A percentile compares a stretch with the other conserved stretches of the same genome.
phyloP scores from a whole-genome alignment of 129 eudicot genomes.

The Artemisia argyi region DNA sequence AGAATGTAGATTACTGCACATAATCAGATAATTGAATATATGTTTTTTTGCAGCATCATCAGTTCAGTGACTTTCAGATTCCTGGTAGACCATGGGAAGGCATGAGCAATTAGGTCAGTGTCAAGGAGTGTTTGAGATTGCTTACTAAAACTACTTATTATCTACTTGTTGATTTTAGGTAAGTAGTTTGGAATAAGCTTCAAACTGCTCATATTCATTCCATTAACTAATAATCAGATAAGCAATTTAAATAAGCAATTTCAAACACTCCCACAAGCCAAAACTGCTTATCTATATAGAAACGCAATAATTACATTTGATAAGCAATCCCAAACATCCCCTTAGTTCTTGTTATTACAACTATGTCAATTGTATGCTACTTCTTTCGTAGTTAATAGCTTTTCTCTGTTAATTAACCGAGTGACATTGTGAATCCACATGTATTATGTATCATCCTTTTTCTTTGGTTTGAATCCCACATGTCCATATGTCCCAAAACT shows the following conservation, averaged over 20 bases:
- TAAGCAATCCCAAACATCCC: no score
- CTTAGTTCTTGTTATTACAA: no score
- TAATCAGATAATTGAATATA: neutral
- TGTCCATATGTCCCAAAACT: neutral
- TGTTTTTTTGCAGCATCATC: slow-evolving; percentile 45
- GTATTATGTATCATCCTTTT: neutral
- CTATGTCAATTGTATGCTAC: neutral
- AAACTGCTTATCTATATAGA: no score
- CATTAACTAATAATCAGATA: no score
- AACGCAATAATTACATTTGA: no score
- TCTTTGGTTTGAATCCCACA: neutral
- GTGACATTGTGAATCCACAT: neutral
- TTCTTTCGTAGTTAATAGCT: neutral
- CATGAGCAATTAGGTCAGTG: slow-evolving; percentile 25
- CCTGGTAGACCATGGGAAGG: slow-evolving; percentile 42
- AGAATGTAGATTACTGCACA: neutral
- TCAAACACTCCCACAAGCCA: no score
- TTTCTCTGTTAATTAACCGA: neutral
- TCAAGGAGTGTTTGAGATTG: no score
- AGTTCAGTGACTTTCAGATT: slow-evolving; percentile 30
- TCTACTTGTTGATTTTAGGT: neutral
- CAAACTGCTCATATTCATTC: no score
- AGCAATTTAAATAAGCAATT: no score
- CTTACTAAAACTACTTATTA: neutral
- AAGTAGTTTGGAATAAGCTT: no score